Percentiles rank a stretch among this genome's conserved stretches.
Evolutionary conservation across 2,329 filamentous ascomycete species (phyloP).

Genomic region (Taxawa tesnikishii): DNA sequence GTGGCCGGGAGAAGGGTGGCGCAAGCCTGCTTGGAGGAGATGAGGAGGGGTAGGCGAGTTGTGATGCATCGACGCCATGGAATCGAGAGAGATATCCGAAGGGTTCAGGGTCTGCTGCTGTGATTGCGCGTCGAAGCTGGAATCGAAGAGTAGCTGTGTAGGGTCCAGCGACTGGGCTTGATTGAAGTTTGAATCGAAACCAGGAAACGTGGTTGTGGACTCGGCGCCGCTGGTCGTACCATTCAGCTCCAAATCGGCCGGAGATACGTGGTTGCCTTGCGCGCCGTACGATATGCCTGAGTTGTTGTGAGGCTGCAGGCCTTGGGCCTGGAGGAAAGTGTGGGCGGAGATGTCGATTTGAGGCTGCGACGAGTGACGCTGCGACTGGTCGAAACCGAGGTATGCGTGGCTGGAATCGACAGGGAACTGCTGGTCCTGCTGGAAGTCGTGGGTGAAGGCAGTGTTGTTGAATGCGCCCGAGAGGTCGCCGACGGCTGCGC

Average conservation of each 20-base stretch:
- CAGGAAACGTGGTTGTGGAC: constrained; percentile 11
- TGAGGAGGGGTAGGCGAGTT: constrained; percentile 44
- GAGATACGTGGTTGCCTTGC: constrained; percentile 23
- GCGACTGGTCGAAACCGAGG: neutral
- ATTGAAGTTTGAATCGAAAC: constrained; percentile 24
- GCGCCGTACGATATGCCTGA: constrained; percentile 23
- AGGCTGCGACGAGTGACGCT: neutral
- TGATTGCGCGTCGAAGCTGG: constrained; percentile 25
- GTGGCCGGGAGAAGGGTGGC: constrained; percentile 39
- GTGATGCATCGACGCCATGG: constrained; percentile 37
- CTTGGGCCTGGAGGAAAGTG: constrained; percentile 24
- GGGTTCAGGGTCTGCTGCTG: constrained; percentile 33
- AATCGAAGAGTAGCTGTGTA: constrained; percentile 44
- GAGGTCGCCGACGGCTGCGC: neutral
- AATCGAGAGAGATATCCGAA: constrained; percentile 30
- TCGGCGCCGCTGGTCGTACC: too few relatives aligned
- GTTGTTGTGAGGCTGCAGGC: constrained; percentile 11
- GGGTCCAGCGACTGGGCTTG: constrained; percentile 47
- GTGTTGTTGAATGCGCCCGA: neutral
- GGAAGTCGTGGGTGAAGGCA: neutral
- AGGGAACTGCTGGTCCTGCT: neutral
- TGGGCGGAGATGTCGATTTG: constrained; percentile 19
- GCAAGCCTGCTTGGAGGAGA: constrained; percentile 40
- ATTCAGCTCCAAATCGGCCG: constrained; percentile 22
- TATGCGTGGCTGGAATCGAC: neutral